Evolutionary conservation across 2,329 filamentous ascomycete genomes (phyloP).

Genomic region (Penicillium sp.): DNA sequence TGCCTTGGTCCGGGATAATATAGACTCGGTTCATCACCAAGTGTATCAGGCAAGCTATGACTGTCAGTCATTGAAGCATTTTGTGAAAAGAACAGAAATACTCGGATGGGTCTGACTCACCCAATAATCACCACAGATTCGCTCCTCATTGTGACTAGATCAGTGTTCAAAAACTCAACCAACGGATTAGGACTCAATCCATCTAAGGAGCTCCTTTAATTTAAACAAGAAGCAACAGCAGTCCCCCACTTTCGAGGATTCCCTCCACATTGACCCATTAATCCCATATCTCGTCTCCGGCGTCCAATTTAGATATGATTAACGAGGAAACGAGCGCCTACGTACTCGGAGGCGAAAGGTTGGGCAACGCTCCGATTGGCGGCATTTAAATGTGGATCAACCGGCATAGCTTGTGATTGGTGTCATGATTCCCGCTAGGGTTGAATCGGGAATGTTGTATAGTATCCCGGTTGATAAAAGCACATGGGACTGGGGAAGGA

Average conservation of each 20-base stretch:
- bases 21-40: not conserved
- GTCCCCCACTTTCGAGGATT: too few species aligned
- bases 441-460: not conserved
- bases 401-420: not conserved
- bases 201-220: not conserved
- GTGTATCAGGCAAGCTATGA: not conserved
- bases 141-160: not conserved
- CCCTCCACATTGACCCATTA: not conserved
- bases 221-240: not conserved
- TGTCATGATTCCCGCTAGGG: not conserved
- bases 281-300: not conserved
- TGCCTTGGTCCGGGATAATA: not conserved
- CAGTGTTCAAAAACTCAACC: not conserved
- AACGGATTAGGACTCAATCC: not conserved
- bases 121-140: not conserved
- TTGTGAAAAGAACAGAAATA: not conserved
- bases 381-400: not conserved
- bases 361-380: constrained; percentile 7
- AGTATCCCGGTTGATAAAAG: not conserved
- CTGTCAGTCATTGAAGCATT: not conserved
- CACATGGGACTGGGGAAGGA: not conserved
- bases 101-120: not conserved
- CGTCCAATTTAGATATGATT: not conserved
- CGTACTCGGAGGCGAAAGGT: not conserved
- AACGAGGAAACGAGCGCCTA: not conserved